Percentiles rank a stretch among this genome's conserved stretches.
Conservation (phyloP, 2,329 filamentous ascomycete species). For the Penicillium sp. region DNA sequence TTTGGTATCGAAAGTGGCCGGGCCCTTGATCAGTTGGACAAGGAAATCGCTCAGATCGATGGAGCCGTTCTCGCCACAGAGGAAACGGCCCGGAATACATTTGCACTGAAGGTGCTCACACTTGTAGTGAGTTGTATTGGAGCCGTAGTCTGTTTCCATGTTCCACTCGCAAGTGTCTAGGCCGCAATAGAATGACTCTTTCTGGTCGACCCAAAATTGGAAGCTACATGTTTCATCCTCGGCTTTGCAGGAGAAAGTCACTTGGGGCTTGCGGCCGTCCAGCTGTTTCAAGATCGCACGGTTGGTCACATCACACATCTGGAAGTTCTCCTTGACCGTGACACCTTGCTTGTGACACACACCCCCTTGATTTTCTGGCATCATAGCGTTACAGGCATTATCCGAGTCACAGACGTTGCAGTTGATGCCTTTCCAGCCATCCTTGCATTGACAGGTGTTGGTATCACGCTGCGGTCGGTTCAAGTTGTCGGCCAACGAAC, state of each 20-base stretch:
- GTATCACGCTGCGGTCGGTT: conserved; percentile 73
- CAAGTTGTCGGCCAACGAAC: conserved; percentile 76
- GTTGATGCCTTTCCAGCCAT: conserved; percentile 95
- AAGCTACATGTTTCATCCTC: conserved; percentile 81
- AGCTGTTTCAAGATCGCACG: conserved; percentile 85
- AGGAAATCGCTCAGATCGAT: conserved; percentile 92
- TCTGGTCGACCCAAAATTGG: conserved; percentile 95
- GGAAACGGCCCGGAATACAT: conserved; percentile 87
- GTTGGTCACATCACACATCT: conserved; percentile 98
- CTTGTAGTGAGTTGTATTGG: conserved; percentile 79
- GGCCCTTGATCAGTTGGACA: conserved; percentile 76
- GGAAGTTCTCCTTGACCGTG: conserved; percentile 90
- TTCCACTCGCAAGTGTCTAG: conserved; percentile 75
- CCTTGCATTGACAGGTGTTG: conserved; percentile 76
- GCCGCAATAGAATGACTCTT: conserved; percentile 94
- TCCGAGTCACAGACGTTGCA: conserved; percentile 91
- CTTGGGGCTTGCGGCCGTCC: conserved; percentile 80
- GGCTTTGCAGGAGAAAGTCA: conserved; percentile 86
- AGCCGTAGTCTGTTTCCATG: conserved; percentile 64
- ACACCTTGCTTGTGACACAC: conserved; percentile 91
- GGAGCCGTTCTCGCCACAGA: conserved; percentile 87
- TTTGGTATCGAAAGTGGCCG: conserved; percentile 75
- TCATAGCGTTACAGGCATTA: conserved; percentile 80
- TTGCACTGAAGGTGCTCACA: conserved; percentile 83
- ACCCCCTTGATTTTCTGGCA: conserved; percentile 76